Base-by-base conservation (phyloP, 2,329 filamentous ascomycete species). In the Paecilomyces dactylethromorphus region DNA sequence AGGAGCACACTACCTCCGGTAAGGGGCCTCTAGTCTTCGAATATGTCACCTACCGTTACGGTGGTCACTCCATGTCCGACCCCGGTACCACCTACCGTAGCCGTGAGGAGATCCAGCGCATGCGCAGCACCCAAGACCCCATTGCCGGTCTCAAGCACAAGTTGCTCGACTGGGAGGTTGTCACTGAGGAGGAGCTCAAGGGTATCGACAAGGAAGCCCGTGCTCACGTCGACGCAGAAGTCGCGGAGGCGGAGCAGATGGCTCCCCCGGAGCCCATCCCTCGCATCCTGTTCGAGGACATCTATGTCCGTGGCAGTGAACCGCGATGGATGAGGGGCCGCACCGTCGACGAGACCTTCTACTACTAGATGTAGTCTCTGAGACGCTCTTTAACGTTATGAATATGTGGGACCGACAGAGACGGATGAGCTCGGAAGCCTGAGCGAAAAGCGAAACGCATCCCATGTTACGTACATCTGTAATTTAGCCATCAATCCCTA, bases 61-160 rank as follows among this genome's bases (percentile, higher is more conserved):
- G 94, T 76, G 94, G 94, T 68, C 94, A 99, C 88, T 97, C 92
- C 81, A 99, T 99, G 94, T 97, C 93, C 74, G 94, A 99, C 79
- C 94, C 94, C 60, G 94, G 94, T 77, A 99, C 94, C 78, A 97
- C 94, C 71, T 99, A 99, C 89, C 89, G 92, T 78, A 97, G 93
- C 69, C 92, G 94, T 79, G 94, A 99, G 83, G 94, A 99, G 82
- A 96, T 99, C 74, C 93, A 97, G 84, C 92, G 93, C 78, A 99
- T 99, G 94, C 91, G 94, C 73, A 95, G 90, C 70, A 99, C 94
- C 80, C 91, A 97, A 81, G 94, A 99, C 81, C 92, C 94, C 67
- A 99, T 99, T 73, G 92, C 92, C 71, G 94, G 94, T 61, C 87
- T 99, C 69, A 97, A 97, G 87, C 90, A 94, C 83, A 96, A 96